phyloP scores from a whole-genome alignment of 108 stramenopile species.

The Cyclotella distinguenda region DNA sequence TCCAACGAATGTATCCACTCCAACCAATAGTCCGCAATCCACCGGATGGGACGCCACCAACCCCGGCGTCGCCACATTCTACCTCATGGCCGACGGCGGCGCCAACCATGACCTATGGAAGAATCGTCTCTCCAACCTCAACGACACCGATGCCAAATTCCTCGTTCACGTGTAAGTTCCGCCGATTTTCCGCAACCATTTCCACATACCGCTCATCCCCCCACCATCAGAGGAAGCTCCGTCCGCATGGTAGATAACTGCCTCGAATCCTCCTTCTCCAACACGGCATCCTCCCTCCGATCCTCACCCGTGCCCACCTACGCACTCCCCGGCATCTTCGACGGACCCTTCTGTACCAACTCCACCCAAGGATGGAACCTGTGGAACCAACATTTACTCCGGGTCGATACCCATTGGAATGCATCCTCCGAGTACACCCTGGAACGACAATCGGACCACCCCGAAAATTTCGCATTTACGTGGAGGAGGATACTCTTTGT shows the following conservation, averaged over 20 bases:
- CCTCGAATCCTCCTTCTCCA: constrained; percentile 8
- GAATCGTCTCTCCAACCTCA: background rate
- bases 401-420: constrained; percentile 19
- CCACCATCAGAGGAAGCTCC: constrained; percentile 25
- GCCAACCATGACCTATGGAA: constrained; percentile 16
- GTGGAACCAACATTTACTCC: constrained; percentile 13
- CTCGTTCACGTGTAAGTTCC: constrained; percentile 32
- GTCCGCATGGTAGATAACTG: constrained; percentile 29
- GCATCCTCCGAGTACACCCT: constrained; percentile 11
- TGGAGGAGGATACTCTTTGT: constrained; percentile 50
- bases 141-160: constrained; percentile 4
- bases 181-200: background rate
- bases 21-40: background rate
- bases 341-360: constrained; percentile 27
- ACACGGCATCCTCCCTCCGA: constrained; percentile 19
- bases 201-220: background rate
- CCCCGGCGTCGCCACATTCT: constrained; percentile 15
- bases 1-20: background rate
- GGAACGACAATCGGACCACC: constrained; percentile 6
- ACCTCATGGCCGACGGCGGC: constrained; percentile 31
- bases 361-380: constrained; percentile 11
- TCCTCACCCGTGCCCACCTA: constrained; percentile 12
- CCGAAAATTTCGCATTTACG: constrained; percentile 63
- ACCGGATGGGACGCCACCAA: constrained; percentile 5
- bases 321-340: constrained; percentile 30